phyloP scores from a whole-genome alignment of 2,329 filamentous ascomycete species.

The Davidsoniella eucalypti region DNA sequence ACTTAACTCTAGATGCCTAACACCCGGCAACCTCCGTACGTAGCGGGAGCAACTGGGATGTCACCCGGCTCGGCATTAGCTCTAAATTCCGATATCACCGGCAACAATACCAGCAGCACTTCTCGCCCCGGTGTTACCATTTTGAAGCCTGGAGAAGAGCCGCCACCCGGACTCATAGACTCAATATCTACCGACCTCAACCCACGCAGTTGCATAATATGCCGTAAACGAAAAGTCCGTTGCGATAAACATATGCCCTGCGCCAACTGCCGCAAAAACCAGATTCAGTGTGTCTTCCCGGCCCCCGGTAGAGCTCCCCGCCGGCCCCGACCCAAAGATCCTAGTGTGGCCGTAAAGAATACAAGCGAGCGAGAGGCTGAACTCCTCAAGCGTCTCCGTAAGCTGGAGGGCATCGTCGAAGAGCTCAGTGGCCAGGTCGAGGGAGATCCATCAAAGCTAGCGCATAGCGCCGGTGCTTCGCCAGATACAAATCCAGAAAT shows the following conservation, averaged over 20 bases:
- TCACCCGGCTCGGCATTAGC: too few species aligned
- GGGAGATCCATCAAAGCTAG: constrained; percentile 26
- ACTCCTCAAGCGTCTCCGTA: constrained; percentile 53
- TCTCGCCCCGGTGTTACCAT: constrained; percentile 10
- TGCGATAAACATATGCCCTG: constrained; percentile 67
- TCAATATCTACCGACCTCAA: constrained; percentile 22
- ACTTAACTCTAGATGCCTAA: too few species aligned
- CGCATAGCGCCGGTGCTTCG: constrained; percentile 5
- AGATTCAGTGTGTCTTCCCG: constrained; percentile 58
- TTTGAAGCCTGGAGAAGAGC: constrained; percentile 12
- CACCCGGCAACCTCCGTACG: too few species aligned
- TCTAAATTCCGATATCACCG: too few species aligned
- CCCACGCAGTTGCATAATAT: constrained; percentile 34
- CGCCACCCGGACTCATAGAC: constrained; percentile 9
- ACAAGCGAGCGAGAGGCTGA: constrained; percentile 49
- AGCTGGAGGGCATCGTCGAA: constrained; percentile 61
- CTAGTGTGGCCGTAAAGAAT: constrained; percentile 43
- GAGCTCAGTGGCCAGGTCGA: constrained; percentile 49
- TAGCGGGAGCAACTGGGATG: too few species aligned
- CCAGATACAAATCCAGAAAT: constrained; percentile 4
- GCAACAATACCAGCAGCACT: too few species aligned
- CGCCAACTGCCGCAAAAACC: constrained; percentile 54
- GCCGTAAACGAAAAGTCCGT: constrained; percentile 47
- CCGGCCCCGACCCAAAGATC: constrained; percentile 47
- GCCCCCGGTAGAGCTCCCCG: constrained; percentile 57